Evolutionary conservation across 1,284 basidiomycete species (phyloP).

Genomic region (Sparassis latifolia): DNA sequence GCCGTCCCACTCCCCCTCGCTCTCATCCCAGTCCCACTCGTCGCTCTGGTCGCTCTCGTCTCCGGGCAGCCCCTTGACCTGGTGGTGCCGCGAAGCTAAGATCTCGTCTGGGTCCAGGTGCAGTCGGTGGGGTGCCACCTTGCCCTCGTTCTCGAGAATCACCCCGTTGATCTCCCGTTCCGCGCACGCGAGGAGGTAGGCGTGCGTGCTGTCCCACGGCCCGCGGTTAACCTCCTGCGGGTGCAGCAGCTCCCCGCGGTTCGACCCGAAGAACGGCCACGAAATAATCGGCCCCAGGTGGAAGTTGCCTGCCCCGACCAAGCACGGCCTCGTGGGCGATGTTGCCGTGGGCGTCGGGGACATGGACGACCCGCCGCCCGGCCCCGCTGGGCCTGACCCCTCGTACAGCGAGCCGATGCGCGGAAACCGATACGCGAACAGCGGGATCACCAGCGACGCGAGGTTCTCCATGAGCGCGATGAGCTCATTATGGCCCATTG

Average conservation of each 20-base stretch:
- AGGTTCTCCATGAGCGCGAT: conserved; percentile 59
- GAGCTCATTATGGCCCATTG: conserved; percentile 55
- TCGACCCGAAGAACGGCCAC: conserved; percentile 82
- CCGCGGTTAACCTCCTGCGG: conserved; percentile 68
- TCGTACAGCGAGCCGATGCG: conserved; percentile 68
- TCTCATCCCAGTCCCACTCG: conserved; percentile 70
- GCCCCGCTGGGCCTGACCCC: conserved; percentile 34
- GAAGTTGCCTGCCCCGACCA: conserved; percentile 27
- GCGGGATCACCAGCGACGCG: conserved; percentile 55
- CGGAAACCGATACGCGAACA: conserved; percentile 71
- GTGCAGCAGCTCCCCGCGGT: conserved; percentile 63
- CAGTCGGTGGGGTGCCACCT: conserved; percentile 61
- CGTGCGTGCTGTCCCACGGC: conserved; percentile 55
- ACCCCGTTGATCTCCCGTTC: conserved; percentile 63
- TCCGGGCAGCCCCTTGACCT: conserved; percentile 53
- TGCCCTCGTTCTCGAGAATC: conserved; percentile 67
- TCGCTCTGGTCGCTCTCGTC: conserved; percentile 66
- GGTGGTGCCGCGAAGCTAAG: conserved; percentile 59
- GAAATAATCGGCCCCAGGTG: conserved; percentile 75
- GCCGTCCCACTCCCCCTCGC: conserved; percentile 69
- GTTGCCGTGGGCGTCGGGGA: conserved; percentile 28
- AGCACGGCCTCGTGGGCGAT: conserved; percentile 7
- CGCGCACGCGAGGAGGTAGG: conserved; percentile 59
- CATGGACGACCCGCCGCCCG: conserved; percentile 16
- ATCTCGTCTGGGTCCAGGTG: conserved; percentile 77